Conservation (phyloP, 2,329 filamentous ascomycete genomes). For the Ophiostoma piceae region DNA sequence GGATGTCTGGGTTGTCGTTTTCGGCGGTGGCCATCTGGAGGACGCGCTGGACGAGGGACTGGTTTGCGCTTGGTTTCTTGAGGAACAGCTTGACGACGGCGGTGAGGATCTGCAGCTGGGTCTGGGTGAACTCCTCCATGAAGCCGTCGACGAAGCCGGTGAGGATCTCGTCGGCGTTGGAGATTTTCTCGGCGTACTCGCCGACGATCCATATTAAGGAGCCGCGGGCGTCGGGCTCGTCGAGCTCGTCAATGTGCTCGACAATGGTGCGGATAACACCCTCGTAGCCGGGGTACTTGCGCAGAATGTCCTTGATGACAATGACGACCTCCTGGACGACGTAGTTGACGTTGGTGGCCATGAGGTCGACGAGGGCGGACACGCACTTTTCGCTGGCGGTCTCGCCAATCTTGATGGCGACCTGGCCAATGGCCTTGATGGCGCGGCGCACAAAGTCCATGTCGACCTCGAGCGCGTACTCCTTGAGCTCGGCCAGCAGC, state of each 20-base stretch:
- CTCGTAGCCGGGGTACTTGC: slow-evolving; percentile 96
- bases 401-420: slow-evolving; percentile 91
- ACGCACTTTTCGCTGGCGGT: slow-evolving; percentile 92
- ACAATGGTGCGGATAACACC: slow-evolving; percentile 95
- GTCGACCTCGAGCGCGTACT: slow-evolving; percentile 95
- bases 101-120: slow-evolving; percentile 95
- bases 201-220: slow-evolving; percentile 98
- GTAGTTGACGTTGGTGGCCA: slow-evolving; percentile 97
- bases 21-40: slow-evolving; percentile 88
- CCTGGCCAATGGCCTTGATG: slow-evolving; percentile 93
- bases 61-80: slow-evolving; percentile 90
- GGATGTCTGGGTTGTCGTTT: slow-evolving; percentile 95
- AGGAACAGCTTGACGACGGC: slow-evolving; percentile 96
- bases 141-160: slow-evolving; percentile 89
- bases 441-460: slow-evolving; percentile 97
- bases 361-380: slow-evolving; percentile 85
- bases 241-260: slow-evolving; percentile 92
- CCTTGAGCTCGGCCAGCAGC: slow-evolving; percentile 86
- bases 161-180: slow-evolving; percentile 93
- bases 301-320: slow-evolving; percentile 98
- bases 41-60: slow-evolving; percentile 88
- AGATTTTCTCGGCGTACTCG: slow-evolving; percentile 98
- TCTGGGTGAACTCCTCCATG: slow-evolving; percentile 95
- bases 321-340: slow-evolving; percentile 97
- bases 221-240: slow-evolving; percentile 85